Conservation (phyloP, 164 flowering plant species). For the Platanus orientalis region DNA sequence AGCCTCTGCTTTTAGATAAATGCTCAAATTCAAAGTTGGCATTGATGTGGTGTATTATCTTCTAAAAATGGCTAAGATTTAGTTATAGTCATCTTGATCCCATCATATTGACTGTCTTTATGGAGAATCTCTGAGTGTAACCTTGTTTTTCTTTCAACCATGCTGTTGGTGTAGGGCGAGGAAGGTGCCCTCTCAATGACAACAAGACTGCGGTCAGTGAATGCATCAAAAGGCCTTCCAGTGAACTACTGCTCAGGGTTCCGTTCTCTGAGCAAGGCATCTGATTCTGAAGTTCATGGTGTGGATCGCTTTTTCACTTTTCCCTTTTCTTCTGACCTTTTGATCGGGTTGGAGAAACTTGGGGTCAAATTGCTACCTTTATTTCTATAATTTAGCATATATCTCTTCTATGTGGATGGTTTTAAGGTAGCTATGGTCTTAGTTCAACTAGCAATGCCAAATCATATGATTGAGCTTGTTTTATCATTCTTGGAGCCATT, state of each 20-base stretch:
- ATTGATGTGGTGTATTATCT: background rate
- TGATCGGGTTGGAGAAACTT: background rate
- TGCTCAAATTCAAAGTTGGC: background rate
- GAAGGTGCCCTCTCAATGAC: conserved; percentile 99
- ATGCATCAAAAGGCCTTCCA: conserved; percentile 76
- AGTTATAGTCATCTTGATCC: no score
- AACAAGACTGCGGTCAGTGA: conserved; percentile 57
- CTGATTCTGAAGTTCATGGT: conserved; percentile 69
- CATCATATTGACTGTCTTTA: no score
- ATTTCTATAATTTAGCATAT: background rate
- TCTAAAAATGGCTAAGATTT: background rate
- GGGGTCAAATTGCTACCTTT: background rate
- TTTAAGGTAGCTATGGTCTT: no score
- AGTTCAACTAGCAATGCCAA: no score
- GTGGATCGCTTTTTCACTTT: conserved; percentile 11
- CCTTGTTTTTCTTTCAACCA: background rate
- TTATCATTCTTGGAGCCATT: no score
- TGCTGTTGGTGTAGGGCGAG: conserved; percentile 69
- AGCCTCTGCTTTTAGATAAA: background rate
- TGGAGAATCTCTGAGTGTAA: no score
- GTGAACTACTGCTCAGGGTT: conserved; percentile 98
- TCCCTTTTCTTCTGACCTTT: background rate
- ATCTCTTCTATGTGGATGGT: background rate
- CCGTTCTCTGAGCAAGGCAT: conserved; percentile 45
- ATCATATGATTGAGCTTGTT: no score